Conservation (phyloP, 106 monocot species). For the Platanthera zijinensis region DNA sequence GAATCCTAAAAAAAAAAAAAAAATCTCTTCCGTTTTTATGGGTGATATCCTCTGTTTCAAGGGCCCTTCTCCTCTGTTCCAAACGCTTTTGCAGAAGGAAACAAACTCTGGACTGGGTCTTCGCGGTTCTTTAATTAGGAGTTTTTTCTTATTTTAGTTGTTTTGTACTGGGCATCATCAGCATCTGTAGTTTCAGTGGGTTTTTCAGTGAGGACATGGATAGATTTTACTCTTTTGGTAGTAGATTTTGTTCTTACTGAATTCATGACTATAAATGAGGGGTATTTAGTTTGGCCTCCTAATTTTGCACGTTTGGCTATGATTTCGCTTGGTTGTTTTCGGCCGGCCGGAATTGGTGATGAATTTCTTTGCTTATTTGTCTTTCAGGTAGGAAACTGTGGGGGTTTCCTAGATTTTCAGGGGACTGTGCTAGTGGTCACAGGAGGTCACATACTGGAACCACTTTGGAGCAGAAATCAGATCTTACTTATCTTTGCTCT, state of each 20-base stretch:
- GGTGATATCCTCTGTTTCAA: not conserved
- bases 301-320: not conserved
- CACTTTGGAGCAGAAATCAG: conserved; percentile 69
- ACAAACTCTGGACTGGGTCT: not conserved
- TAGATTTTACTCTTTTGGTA: not conserved
- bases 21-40: not conserved
- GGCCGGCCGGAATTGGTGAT: no score
- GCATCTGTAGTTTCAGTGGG: not conserved
- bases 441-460: conserved; percentile 32
- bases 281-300: no score
- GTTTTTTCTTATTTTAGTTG: not conserved
- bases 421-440: conserved; percentile 81
- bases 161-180: not conserved
- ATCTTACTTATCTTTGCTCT: conserved; percentile 70
- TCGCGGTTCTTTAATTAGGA: not conserved
- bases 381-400: conserved; percentile 73
- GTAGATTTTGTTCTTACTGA: not conserved
- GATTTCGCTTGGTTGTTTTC: not conserved
- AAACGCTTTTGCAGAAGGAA: not conserved
- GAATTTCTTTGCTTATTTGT: not conserved
- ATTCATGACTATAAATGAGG: not conserved
- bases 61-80: not conserved
- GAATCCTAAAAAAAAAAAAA: not conserved
- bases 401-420: conserved; percentile 89
- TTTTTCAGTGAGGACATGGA: not conserved